phyloP scores from a whole-genome alignment of 2,329 filamentous ascomycete genomes.

The Leptographium flavum region DNA sequence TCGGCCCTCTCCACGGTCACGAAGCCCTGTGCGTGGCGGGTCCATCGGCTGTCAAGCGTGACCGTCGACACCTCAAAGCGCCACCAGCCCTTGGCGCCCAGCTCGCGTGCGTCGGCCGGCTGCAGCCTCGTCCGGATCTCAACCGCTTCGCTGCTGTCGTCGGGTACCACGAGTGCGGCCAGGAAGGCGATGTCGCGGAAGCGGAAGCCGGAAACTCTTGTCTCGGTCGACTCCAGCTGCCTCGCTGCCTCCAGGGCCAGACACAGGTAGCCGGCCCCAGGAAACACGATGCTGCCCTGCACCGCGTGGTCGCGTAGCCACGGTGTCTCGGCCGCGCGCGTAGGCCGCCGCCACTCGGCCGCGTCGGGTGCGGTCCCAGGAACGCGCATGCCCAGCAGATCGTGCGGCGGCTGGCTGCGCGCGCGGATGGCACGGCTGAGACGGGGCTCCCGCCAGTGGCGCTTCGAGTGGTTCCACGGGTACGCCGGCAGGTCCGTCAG shows the following conservation, averaged over 20 bases:
- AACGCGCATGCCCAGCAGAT: conserved; percentile 30
- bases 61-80: not conserved
- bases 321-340: conserved; percentile 33
- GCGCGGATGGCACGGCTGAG: conserved; percentile 20
- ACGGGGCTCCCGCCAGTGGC: conserved; percentile 34
- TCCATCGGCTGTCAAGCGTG: not conserved
- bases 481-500: conserved; percentile 16
- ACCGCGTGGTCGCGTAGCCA: conserved; percentile 46
- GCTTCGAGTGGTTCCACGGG: conserved; percentile 30
- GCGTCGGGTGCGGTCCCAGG: conserved; percentile 26
- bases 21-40: not conserved
- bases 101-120: not conserved
- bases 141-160: not conserved
- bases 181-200: not conserved
- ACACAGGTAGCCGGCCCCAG: conserved; percentile 35
- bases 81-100: not conserved
- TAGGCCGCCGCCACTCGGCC: conserved; percentile 33
- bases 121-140: not conserved
- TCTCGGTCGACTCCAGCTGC: conserved; percentile 17
- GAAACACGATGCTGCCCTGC: conserved; percentile 40
- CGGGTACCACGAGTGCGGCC: not conserved
- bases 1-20: not conserved
- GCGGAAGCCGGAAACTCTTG: not conserved
- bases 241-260: conserved; percentile 34
- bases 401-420: conserved; percentile 13